A percentile compares a stretch with the other conserved stretches of the same genome.
Conservation (phyloP, 345 rosid species). For the Carallia brachiata region DNA sequence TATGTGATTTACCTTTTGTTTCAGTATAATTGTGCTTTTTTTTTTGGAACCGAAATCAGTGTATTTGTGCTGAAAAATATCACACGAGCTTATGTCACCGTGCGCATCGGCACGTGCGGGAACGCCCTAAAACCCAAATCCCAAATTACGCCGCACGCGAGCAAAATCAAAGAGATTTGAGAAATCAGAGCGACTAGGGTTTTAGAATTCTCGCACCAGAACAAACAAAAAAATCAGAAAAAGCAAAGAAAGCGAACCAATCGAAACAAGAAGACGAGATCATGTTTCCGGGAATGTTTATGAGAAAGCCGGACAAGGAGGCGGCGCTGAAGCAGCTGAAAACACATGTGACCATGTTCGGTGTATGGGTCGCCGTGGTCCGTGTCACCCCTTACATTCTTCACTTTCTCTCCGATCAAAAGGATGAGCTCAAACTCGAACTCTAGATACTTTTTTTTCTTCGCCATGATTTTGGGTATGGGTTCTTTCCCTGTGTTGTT, state of each 20-base stretch:
- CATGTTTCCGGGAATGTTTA: slow-evolving; percentile 88
- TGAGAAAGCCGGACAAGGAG: slow-evolving; percentile 78
- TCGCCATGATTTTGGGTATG: background rate
- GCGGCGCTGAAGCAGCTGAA: slow-evolving; percentile 77
- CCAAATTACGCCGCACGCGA: background rate
- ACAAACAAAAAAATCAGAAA: background rate
- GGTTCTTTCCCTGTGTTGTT: background rate
- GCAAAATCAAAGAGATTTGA: no score
- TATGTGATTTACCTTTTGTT: no score
- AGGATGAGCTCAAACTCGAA: slow-evolving; percentile 78
- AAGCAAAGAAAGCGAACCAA: no score
- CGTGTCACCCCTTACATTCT: slow-evolving; percentile 74
- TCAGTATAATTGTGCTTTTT: no score
- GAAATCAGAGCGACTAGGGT: slow-evolving; percentile 18
- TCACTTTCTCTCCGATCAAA: slow-evolving; percentile 55
- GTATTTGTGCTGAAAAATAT: no score
- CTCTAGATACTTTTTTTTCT: slow-evolving; percentile 29
- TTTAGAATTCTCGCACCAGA: slow-evolving; percentile 3
- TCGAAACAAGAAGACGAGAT: background rate
- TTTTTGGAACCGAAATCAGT: no score
- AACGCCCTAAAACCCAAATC: background rate
- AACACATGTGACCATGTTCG: slow-evolving; percentile 57
- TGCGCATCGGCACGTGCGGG: background rate
- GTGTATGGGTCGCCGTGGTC: slow-evolving; percentile 53
- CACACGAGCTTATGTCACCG: background rate